Evolutionary conservation across 2,329 filamentous ascomycete genomes (phyloP).

Genomic region (Aspergillus costaricaensis): DNA sequence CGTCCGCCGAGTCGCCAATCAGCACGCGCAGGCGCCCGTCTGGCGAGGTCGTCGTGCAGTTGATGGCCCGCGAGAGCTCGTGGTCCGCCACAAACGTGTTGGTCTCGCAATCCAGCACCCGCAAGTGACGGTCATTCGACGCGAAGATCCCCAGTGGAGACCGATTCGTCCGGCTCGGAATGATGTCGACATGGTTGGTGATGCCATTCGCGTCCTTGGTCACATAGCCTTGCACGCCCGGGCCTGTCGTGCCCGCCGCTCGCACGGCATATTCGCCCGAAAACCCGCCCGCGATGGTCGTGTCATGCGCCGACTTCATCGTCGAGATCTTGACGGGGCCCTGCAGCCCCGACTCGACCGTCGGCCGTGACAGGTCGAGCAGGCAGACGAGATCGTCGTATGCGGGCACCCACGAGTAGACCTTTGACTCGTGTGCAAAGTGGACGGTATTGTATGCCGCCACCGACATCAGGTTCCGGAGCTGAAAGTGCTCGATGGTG

Average conservation of each 20-base stretch:
- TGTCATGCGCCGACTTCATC: slow-evolving; percentile 51
- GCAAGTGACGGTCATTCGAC: slow-evolving; percentile 59
- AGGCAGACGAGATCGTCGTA: slow-evolving; percentile 45
- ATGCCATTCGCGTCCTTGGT: slow-evolving; percentile 53
- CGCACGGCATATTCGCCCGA: slow-evolving; percentile 59
- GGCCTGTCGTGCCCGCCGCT: slow-evolving; percentile 35
- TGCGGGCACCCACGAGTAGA: slow-evolving; percentile 53
- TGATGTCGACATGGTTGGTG: slow-evolving; percentile 61
- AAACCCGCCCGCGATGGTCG: slow-evolving; percentile 59
- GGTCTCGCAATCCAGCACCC: slow-evolving; percentile 55
- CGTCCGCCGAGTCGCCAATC: slow-evolving; percentile 46
- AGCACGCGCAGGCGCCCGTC: slow-evolving; percentile 48
- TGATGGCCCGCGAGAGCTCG: slow-evolving; percentile 43
- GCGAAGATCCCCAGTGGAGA: slow-evolving; percentile 56
- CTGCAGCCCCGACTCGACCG: slow-evolving; percentile 38
- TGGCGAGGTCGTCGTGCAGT: slow-evolving; percentile 48
- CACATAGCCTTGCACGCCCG: slow-evolving; percentile 49
- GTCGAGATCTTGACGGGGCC: slow-evolving; percentile 53
- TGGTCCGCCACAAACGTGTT: slow-evolving; percentile 44
- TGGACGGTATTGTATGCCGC: slow-evolving; percentile 58
- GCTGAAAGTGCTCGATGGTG: slow-evolving; percentile 60
- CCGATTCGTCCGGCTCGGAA: slow-evolving; percentile 50
- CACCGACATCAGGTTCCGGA: slow-evolving; percentile 59
- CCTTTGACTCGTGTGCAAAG: slow-evolving; percentile 52
- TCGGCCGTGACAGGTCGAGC: slow-evolving; percentile 52